A percentile compares a stretch with the other conserved stretches of the same genome.
These are phyloP conservation scores for Lentinula lateritia DNA, from an alignment of 768 basidiomycete species.

Conservation along the genomic window DNA sequence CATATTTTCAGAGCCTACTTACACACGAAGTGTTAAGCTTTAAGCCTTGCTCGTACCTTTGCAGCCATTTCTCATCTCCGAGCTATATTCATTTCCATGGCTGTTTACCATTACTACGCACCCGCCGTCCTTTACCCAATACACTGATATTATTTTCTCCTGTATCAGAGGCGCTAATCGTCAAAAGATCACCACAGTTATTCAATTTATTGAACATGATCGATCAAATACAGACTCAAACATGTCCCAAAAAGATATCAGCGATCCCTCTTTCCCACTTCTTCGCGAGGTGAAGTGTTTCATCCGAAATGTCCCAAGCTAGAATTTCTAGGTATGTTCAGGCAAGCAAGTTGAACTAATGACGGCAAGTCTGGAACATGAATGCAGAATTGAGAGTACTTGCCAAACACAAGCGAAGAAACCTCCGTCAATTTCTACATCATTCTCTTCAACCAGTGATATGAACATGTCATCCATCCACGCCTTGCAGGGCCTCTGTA, in stretches of 20 bases:
- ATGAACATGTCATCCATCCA: neutral
- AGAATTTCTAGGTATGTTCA: conserved; percentile 20
- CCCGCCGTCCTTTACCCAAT: conserved; percentile 17
- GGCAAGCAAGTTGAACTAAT: conserved; percentile 9
- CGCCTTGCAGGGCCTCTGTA: neutral
- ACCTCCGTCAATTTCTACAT: neutral
- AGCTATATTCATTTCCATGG: conserved; percentile 23
- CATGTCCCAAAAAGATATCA: conserved; percentile 11
- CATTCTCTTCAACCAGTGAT: conserved; percentile 3
- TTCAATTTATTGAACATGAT: conserved; percentile 15
- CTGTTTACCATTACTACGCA: conserved; percentile 18
- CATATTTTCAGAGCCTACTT: neutral
- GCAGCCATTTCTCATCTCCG: conserved; percentile 22
- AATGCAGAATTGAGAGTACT: neutral
- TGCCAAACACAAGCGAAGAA: neutral
- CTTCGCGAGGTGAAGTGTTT: conserved; percentile 32
- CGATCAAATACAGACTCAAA: conserved; percentile 22
- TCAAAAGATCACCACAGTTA: conserved; percentile 21
- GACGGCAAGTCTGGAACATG: neutral
- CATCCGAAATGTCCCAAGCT: conserved; percentile 29
- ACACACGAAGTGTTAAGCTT: too few relatives aligned
- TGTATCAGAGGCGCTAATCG: neutral
- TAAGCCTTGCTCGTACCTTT: conserved; percentile 25
- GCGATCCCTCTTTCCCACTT: conserved; percentile 29
- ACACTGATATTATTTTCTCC: neutral